Conservation (phyloP, 2,329 filamentous ascomycete genomes). For the Monilinia fructigena region DNA sequence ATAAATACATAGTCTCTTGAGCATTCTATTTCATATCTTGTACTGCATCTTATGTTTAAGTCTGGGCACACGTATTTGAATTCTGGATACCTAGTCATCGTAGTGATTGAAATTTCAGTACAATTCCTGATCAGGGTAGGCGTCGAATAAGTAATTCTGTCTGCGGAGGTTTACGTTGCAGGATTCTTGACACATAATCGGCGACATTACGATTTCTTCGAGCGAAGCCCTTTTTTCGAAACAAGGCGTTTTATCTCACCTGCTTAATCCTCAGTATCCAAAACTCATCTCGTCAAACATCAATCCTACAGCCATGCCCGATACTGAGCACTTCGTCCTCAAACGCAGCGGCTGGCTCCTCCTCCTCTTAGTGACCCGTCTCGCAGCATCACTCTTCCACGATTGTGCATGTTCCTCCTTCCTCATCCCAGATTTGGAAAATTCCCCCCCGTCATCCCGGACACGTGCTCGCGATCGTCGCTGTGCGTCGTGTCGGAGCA, state of each 20-base stretch:
- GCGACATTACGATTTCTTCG: neutral
- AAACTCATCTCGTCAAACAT: neutral
- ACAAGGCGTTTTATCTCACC: neutral
- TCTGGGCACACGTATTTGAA: neutral
- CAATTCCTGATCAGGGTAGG: neutral
- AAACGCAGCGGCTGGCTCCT: constrained; percentile 18
- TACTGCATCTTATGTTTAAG: neutral
- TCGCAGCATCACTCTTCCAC: neutral
- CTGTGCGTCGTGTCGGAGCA: neutral
- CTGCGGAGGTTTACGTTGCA: neutral
- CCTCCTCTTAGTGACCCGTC: constrained; percentile 3
- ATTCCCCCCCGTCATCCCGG: neutral
- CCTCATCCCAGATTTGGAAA: neutral
- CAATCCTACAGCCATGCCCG: neutral
- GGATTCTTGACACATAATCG: neutral
- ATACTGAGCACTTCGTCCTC: constrained; percentile 1
- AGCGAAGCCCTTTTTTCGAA: neutral
- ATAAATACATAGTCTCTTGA: too few species aligned
- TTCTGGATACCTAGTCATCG: neutral
- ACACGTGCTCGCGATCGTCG: neutral
- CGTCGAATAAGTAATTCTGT: too few species aligned
- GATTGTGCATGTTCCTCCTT: neutral
- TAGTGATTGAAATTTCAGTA: neutral
- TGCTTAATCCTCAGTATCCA: too few species aligned
- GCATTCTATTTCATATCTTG: neutral